phyloP scores from a whole-genome alignment of 2,329 filamentous ascomycete species.

The Diaporthe citrichinensis region DNA sequence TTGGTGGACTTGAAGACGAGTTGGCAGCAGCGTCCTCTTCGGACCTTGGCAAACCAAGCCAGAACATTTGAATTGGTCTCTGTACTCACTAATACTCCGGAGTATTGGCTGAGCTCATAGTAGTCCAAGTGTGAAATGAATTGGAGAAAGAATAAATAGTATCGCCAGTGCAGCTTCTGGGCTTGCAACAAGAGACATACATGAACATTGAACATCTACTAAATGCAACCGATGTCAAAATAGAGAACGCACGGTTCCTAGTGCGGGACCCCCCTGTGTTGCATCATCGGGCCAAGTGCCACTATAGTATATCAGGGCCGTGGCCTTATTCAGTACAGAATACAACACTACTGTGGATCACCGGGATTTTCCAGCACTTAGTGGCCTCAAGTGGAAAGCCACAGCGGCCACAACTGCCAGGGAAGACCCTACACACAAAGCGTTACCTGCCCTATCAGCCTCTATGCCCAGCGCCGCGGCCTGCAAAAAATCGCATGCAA shows the following conservation, averaged over 20 bases:
- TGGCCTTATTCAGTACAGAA: neutral
- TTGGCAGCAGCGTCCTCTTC: too few species aligned
- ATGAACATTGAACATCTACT: neutral
- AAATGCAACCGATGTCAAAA: neutral
- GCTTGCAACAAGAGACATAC: neutral
- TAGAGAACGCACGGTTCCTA: neutral
- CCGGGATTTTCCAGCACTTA: neutral
- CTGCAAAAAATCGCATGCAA: neutral
- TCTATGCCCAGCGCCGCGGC: neutral
- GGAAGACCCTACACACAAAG: neutral
- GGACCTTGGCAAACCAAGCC: too few species aligned
- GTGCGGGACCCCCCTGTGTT: neutral
- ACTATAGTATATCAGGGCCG: neutral
- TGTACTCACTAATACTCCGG: neutral
- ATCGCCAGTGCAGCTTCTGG: neutral
- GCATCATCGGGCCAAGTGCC: conserved; percentile 6
- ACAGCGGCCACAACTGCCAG: conserved; percentile 2
- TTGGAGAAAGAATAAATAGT: too few species aligned
- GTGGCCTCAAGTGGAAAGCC: neutral
- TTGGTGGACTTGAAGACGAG: too few species aligned
- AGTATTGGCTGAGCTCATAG: too few species aligned
- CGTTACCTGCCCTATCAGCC: neutral
- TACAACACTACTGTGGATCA: neutral
- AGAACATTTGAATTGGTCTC: neutral
- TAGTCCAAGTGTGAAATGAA: too few species aligned